Percentiles rank a stretch among this genome's conserved stretches.
Conservation (phyloP, 1,284 basidiomycete species). For the Inonotus hispidus region DNA sequence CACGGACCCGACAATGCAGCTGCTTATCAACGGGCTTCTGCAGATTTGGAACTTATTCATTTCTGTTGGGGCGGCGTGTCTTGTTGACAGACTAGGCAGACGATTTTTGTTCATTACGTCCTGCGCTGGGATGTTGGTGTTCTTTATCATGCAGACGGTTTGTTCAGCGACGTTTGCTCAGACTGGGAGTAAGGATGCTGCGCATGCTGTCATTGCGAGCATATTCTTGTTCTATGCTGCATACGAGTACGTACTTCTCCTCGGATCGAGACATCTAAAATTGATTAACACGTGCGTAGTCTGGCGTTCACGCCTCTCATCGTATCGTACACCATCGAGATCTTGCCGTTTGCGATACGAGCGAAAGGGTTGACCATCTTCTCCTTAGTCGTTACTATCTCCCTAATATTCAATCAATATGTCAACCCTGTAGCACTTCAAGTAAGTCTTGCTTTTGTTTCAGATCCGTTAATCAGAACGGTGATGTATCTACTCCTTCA, state of each 20-base stretch:
- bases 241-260: slow-evolving; percentile 47
- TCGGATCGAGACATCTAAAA: not conserved
- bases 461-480: not conserved
- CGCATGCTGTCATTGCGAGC: slow-evolving; percentile 67
- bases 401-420: slow-evolving; percentile 77
- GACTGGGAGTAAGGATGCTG: slow-evolving; percentile 37
- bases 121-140: slow-evolving; percentile 59
- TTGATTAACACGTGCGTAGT: slow-evolving; percentile 29
- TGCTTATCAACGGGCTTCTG: slow-evolving; percentile 42
- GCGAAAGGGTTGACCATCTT: slow-evolving; percentile 76
- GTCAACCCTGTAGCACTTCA: slow-evolving; percentile 69
- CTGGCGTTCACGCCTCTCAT: slow-evolving; percentile 71
- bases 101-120: slow-evolving; percentile 63
- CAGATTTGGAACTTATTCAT: slow-evolving; percentile 71
- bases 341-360: slow-evolving; percentile 64
- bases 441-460: slow-evolving; percentile 18
- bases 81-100: slow-evolving; percentile 57
- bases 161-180: slow-evolving; percentile 60
- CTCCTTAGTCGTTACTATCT: slow-evolving; percentile 59
- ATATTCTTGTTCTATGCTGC: slow-evolving; percentile 71
- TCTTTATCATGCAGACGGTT: slow-evolving; percentile 67
- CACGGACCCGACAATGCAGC: slow-evolving; percentile 51
- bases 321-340: slow-evolving; percentile 70
- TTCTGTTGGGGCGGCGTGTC: slow-evolving; percentile 51
- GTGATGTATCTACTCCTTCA: slow-evolving; percentile 12